phyloP scores from a whole-genome alignment of 768 basidiomycete genomes.

The Clathrus columnatus region DNA sequence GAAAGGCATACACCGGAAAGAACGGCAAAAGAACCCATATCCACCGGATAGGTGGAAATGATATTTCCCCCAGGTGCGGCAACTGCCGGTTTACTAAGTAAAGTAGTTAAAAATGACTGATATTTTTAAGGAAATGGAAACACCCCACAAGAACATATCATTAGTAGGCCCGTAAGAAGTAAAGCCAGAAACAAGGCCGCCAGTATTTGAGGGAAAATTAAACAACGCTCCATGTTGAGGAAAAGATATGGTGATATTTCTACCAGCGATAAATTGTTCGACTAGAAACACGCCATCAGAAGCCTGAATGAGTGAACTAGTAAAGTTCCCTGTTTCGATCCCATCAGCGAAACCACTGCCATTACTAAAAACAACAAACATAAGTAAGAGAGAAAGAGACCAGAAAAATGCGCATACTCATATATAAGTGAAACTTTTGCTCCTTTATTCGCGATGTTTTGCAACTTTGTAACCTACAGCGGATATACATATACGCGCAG shows the following conservation, averaged over 20 bases:
- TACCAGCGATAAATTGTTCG: constrained; percentile 38
- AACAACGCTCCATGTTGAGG: constrained; percentile 35
- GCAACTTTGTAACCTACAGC: constrained; percentile 45
- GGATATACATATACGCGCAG: no score
- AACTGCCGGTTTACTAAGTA: constrained; percentile 39
- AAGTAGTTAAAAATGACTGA: constrained; percentile 9
- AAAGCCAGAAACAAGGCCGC: constrained; percentile 49
- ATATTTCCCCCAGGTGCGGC: constrained; percentile 47
- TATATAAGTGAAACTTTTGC: constrained; percentile 43
- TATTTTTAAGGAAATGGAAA: background rate
- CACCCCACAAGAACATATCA: constrained; percentile 38
- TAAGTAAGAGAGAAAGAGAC: background rate
- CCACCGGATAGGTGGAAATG: constrained; percentile 36
- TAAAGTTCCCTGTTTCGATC: constrained; percentile 38
- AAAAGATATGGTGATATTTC: constrained; percentile 35
- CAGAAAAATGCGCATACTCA: constrained; percentile 30
- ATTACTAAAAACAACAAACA: constrained; percentile 29
- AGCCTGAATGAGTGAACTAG: constrained; percentile 42
- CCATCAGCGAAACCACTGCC: constrained; percentile 37
- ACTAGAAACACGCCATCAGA: constrained; percentile 49
- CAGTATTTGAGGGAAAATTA: constrained; percentile 39
- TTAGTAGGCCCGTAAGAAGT: constrained; percentile 52
- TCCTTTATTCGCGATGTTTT: constrained; percentile 46
- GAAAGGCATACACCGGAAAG: constrained; percentile 26
- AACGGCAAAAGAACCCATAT: constrained; percentile 32